These are phyloP conservation scores for Daedalea quercina DNA, from an alignment of 768 basidiomycete genomes.

Conservation along the genomic window DNA sequence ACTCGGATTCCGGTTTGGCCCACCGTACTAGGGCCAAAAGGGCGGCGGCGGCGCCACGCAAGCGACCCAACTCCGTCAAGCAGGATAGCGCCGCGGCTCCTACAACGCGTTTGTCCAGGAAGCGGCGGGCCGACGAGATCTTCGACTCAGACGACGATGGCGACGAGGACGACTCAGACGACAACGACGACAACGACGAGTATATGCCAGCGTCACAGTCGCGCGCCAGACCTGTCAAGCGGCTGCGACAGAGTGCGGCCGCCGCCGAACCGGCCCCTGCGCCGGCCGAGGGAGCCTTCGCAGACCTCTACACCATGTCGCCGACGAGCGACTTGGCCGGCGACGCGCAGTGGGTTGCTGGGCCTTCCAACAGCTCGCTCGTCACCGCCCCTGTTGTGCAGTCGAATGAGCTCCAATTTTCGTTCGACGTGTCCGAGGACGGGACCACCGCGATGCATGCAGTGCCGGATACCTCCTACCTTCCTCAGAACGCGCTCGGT, in stretches of 20 bases:
- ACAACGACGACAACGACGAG: background rate
- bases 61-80: too few species aligned
- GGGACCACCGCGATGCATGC: too few species aligned
- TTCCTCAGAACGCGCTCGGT: too few species aligned
- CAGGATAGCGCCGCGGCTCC: too few species aligned
- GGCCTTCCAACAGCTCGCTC: background rate
- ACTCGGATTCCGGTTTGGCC: too few species aligned
- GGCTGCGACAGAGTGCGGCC: background rate
- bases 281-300: background rate
- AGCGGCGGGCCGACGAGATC: background rate
- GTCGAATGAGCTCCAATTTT: too few species aligned
- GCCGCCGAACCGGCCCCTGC: background rate
- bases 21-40: too few species aligned
- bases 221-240: background rate
- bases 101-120: background rate
- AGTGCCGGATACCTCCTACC: too few species aligned
- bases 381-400: background rate
- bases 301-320: background rate
- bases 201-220: background rate
- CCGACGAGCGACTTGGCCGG: background rate
- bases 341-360: background rate
- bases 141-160: background rate
- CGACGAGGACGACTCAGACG: background rate
- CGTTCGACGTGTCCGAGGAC: too few species aligned
- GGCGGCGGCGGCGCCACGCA: too few species aligned